A percentile compares a stretch with the other conserved stretches of the same genome.
These are phyloP conservation scores for Geotrichum macrosporum DNA, from an alignment of 1,139 yeast genomes.

Conservation along the genomic window DNA sequence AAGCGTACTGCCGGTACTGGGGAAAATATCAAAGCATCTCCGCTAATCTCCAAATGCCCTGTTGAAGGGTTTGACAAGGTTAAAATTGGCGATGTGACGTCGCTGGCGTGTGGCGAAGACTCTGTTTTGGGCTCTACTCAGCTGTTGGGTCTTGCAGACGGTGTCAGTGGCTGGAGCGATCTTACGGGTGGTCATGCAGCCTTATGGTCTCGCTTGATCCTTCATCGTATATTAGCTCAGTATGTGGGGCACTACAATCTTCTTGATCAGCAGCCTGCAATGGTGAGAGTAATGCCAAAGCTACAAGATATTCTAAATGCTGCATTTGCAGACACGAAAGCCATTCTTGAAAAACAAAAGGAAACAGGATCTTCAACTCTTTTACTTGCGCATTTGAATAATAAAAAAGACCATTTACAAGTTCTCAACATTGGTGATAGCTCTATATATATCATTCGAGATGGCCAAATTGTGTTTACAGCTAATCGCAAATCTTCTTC, in stretches of 20 bases:
- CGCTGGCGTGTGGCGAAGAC: conserved; percentile 46
- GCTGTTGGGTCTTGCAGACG: conserved; percentile 57
- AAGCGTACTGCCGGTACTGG: neutral
- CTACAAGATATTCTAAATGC: conserved; percentile 45
- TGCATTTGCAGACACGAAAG: conserved; percentile 50
- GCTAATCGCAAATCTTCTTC: neutral
- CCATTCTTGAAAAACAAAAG: conserved; percentile 50
- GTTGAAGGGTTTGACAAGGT: conserved; percentile 17
- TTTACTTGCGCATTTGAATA: conserved; percentile 49
- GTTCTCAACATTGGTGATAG: conserved; percentile 57
- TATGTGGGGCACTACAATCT: conserved; percentile 5
- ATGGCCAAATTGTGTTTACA: conserved; percentile 44
- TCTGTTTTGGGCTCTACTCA: conserved; percentile 58
- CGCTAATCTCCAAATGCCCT: neutral
- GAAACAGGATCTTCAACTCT: conserved; percentile 54
- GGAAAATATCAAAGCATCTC: neutral
- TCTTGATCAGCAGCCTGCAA: neutral
- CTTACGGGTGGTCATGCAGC: conserved; percentile 46
- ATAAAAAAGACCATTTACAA: conserved; percentile 38
- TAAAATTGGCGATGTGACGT: conserved; percentile 10
- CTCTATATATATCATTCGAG: conserved; percentile 47
- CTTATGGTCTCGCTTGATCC: conserved; percentile 54
- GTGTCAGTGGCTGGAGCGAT: conserved; percentile 57
- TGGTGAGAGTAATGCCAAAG: neutral
- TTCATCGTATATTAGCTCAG: conserved; percentile 42